Evolutionary conservation across 2,329 filamentous ascomycete genomes (phyloP), one percentile per base, ranked within the genome.

Genomic region (Pseudocercospora cruenta): DNA sequence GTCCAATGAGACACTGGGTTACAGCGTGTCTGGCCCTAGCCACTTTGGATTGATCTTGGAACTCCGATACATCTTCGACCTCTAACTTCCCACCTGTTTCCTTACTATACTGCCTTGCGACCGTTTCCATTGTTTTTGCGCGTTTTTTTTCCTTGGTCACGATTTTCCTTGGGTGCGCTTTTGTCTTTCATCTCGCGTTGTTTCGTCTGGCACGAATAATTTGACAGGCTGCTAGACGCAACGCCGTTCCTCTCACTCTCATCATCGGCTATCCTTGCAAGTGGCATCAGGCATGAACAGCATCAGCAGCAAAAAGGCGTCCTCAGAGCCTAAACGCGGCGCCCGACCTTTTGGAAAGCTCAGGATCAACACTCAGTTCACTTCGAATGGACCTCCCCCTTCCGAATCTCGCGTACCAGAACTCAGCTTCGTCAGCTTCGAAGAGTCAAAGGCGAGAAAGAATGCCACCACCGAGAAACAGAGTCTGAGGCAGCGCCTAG

Each of bases 331-430:
- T 47, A 60, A 60, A 19, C 47, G 31, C 8, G 2, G 55, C 33
- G 55, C 63, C 31, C 62, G 60, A 49, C 61, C 60, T 9, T 62
- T 65, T 49, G 69, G 66, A 33, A 70, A 71, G 53, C 65, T 72
- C 39, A 69, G 66, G n/a, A 68, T 93, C 21, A 87, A 92, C 69
- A 93, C 91, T 1, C 89, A 89, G 74, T 89, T 92, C 81, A 81
- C 87, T 33, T 74, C 77, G 45, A 80, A 82, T 60, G 73, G 71
- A 70, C 82, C 74, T 74, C 81, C 12, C 79, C 78, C 81, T 28
- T 75, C 79, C 59, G 69, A 73, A 36, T 71, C 70, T 61, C 72
- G 61, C 67, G 68, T 67, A 33, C 73, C 71, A 61, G 72, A 72
- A 43, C 58, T 71, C 47, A 72, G 66, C 59, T 72, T 73, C 33